phyloP scores from a whole-genome alignment of 108 stramenopile species.

The Nitzschia inconspicua region DNA sequence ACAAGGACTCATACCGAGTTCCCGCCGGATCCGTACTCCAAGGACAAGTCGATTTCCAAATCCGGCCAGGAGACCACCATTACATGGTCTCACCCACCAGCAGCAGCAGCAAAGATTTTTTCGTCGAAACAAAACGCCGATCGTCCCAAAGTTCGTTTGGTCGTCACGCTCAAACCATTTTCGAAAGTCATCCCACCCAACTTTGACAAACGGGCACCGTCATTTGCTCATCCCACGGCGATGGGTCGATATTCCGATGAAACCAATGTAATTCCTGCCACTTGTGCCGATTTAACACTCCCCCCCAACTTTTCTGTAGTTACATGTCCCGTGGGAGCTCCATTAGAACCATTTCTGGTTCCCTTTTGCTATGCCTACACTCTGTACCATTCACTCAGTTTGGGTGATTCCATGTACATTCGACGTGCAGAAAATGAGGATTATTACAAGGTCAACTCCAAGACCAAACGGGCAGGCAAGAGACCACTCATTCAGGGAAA shows the following conservation, averaged over 20 bases:
- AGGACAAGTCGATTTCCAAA: constrained; percentile 18
- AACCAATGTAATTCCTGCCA: no score
- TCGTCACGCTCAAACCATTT: constrained; percentile 33
- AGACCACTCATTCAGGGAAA: background rate
- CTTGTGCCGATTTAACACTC: no score
- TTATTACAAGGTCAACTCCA: background rate
- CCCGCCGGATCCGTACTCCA: constrained; percentile 36
- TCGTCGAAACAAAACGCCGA: constrained; percentile 1
- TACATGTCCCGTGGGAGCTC: constrained; percentile 26
- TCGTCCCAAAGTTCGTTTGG: constrained; percentile 22
- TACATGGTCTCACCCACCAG: background rate
- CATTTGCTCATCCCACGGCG: background rate
- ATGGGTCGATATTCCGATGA: background rate
- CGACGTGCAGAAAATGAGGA: background rate
- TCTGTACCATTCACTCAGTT: constrained; percentile 17
- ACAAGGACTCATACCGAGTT: constrained; percentile 50
- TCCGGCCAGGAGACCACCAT: background rate
- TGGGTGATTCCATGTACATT: constrained; percentile 19
- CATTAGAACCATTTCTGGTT: constrained; percentile 33
- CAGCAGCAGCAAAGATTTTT: background rate
- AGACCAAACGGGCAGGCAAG: background rate
- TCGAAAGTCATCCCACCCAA: constrained; percentile 29
- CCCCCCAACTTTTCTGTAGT: constrained; percentile 42
- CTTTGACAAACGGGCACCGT: background rate
- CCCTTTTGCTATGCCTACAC: constrained; percentile 48